phyloP scores from a whole-genome alignment of 176 grass and related monocot species.

The Rhynchospora tenuis region DNA sequence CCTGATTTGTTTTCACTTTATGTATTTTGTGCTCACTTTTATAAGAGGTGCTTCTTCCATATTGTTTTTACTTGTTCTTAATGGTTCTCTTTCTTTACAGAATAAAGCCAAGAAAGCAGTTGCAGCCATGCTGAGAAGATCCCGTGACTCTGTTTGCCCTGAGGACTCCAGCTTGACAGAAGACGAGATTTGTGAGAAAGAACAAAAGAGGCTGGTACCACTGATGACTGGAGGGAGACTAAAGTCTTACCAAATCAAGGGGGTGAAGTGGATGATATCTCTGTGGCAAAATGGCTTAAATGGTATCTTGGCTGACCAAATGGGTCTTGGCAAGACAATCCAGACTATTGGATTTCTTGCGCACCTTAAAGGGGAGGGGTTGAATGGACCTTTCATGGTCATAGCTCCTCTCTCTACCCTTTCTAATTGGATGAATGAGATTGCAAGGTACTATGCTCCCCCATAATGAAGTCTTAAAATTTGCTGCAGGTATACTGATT shows the following conservation, averaged over 20 bases:
- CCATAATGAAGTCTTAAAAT: not conserved
- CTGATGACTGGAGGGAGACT: constrained; percentile 83
- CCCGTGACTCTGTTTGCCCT: constrained; percentile 36
- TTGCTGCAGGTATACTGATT: not conserved
- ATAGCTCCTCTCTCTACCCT: constrained; percentile 97
- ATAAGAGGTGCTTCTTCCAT: not conserved
- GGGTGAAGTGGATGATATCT: constrained; percentile 95
- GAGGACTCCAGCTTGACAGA: constrained; percentile 64
- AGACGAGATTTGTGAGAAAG: constrained; percentile 53
- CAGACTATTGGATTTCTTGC: constrained; percentile 96
- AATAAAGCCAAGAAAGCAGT: constrained; percentile 91
- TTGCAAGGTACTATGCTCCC: constrained; percentile 53
- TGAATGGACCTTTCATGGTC: constrained; percentile 87
- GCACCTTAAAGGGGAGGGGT: constrained; percentile 84
- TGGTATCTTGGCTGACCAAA: constrained; percentile 94
- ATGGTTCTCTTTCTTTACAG: constrained; percentile 32
- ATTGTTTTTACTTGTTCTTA: constrained; percentile 10
- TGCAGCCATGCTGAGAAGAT: constrained; percentile 78
- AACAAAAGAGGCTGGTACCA: constrained; percentile 79
- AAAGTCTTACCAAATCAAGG: constrained; percentile 96
- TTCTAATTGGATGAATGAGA: constrained; percentile 90
- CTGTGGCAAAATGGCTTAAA: constrained; percentile 97
- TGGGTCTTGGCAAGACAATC: constrained; percentile 98
- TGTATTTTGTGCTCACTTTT: not conserved
- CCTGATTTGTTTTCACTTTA: not conserved